Conservation (phyloP, 2,329 filamentous ascomycete species). For the Claviceps humidiphila region DNA sequence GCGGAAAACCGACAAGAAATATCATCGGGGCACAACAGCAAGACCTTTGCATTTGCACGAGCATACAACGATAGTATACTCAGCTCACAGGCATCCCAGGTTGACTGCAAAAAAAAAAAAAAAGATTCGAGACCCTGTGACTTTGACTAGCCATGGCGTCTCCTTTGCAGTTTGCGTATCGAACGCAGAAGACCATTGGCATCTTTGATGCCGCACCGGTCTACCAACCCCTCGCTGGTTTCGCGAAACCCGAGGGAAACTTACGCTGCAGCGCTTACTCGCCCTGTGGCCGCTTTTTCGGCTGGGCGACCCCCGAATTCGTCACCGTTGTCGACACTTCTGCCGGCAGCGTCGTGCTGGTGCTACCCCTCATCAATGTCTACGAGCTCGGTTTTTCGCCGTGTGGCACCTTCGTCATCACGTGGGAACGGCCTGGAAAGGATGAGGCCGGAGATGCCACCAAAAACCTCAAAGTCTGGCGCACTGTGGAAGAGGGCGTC, state of each 20-base stretch:
- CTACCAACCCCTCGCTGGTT: slow-evolving; percentile 75
- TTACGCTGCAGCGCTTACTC: slow-evolving; percentile 93
- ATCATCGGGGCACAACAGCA: neutral
- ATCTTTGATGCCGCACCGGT: slow-evolving; percentile 82
- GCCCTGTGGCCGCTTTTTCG: slow-evolving; percentile 89
- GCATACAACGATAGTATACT: slow-evolving; percentile 1
- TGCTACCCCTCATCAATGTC: slow-evolving; percentile 67
- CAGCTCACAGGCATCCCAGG: slow-evolving; percentile 6
- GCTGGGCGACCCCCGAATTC: slow-evolving; percentile 79
- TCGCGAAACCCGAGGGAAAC: slow-evolving; percentile 80
- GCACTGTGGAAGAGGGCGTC: slow-evolving; percentile 57
- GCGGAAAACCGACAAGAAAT: neutral
- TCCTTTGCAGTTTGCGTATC: slow-evolving; percentile 90
- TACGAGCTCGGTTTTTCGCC: slow-evolving; percentile 94
- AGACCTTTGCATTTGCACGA: neutral
- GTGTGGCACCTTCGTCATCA: slow-evolving; percentile 81
- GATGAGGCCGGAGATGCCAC: slow-evolving; percentile 85
- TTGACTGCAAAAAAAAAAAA: slow-evolving; percentile 10
- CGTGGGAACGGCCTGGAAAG: slow-evolving; percentile 88
- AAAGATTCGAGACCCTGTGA: slow-evolving; percentile 42
- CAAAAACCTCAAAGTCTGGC: slow-evolving; percentile 97
- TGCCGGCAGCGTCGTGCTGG: slow-evolving; percentile 59
- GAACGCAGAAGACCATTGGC: slow-evolving; percentile 93
- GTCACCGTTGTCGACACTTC: slow-evolving; percentile 78
- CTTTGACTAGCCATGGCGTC: slow-evolving; percentile 90